Evolutionary conservation across 2,329 filamentous ascomycete species (phyloP), one percentile per base, ranked within the genome.

Genomic region (Penicillium brevicompactum): DNA sequence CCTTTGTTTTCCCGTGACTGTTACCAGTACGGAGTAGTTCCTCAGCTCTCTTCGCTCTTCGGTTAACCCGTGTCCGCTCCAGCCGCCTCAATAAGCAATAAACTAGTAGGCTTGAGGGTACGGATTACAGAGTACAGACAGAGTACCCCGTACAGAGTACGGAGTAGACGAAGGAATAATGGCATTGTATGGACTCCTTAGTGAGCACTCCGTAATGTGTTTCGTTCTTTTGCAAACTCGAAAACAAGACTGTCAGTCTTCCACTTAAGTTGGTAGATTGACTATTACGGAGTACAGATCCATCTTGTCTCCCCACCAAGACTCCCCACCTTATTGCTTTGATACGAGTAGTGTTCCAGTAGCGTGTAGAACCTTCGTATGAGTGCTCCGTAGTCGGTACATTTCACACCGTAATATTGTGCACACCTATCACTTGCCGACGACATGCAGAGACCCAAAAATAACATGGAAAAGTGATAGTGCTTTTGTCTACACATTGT

Each of bases 41-140:
- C 44, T 43, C 43, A 55, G 34, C 7, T 40, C 49, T 49, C 40
- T 18, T 31, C 49, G 22, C 51, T 58, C 40, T 18, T 31, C 49
- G 22, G 46, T 58, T 60, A 58, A 58, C 59, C 61, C 55, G 51
- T 63, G 61, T 61, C 59, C 61, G 62, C 62, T 58, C 44, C 59
- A 65, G 53, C 57, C 62, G 62, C 61, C 32, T 32, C 32, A 22
- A 42, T 48, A 53, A 58, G 24, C 18, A 46, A 53, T 38, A 18
- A 4, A 45, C 24, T 27, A 27, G 24, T 27, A 27, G 8, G 24
- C 8, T 27, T 27, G 24, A 8, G 8, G 24, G 24, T 34, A 9
- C 31, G 31, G 18, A 18, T 1, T 18, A 18, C 18, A 18, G 18
- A 18, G n/a, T n/a, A n/a, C n/a, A n/a, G n/a, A n/a, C n/a, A n/a